Percentiles rank a stretch among this genome's conserved stretches.
These are phyloP conservation scores for Vinca minor DNA, from an alignment of 257 asterid genomes.

Conservation along the genomic window DNA sequence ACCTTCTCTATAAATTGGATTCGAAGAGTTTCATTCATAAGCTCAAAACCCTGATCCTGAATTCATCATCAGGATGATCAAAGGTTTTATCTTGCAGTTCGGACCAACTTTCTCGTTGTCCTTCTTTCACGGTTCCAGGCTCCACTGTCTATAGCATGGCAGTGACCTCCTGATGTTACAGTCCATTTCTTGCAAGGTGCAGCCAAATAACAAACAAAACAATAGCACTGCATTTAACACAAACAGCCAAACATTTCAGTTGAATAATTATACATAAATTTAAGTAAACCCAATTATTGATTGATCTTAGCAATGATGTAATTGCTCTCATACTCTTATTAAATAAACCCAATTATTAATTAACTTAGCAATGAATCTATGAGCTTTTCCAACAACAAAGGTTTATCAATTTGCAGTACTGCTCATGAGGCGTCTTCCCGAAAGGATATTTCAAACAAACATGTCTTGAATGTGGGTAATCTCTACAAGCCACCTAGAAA, in stretches of 20 bases:
- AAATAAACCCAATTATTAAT: too few species aligned
- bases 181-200: conserved; percentile 80
- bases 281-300: neutral
- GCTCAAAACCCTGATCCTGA: neutral
- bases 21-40: neutral
- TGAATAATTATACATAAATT: neutral
- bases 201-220: conserved; percentile 66
- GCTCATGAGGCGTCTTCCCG: conserved; percentile 47
- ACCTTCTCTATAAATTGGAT: neutral
- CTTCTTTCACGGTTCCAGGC: conserved; percentile 39
- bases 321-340: too few species aligned
- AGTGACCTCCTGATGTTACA: conserved; percentile 43
- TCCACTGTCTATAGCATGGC: conserved; percentile 58
- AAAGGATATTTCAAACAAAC: conserved; percentile 47
- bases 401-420: conserved; percentile 45
- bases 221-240: conserved; percentile 63
- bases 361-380: too few species aligned
- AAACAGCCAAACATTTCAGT: too few species aligned
- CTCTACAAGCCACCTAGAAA: conserved; percentile 87
- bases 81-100: neutral
- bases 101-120: neutral
- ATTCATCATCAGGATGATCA: neutral
- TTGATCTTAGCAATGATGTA: too few species aligned
- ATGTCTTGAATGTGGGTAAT: conserved; percentile 77
- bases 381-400: too few species aligned